A percentile compares a stretch with the other conserved stretches of the same genome.
Conservation (phyloP, 2,329 filamentous ascomycete genomes). For the Colletotrichum plurivorum region DNA sequence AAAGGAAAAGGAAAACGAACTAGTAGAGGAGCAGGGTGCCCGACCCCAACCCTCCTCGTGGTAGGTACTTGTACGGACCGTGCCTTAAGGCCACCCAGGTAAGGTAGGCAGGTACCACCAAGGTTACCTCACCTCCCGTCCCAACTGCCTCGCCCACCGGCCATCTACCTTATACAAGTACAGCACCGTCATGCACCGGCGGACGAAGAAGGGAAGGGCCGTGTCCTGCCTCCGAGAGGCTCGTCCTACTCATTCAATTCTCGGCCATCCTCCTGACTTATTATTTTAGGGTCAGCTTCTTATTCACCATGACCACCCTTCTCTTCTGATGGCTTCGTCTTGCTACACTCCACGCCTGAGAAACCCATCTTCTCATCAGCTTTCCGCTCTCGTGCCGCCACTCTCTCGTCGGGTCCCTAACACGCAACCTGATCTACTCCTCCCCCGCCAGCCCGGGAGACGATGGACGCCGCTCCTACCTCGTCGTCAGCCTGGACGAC, state of each 20-base stretch:
- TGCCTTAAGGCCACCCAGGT: too few species aligned
- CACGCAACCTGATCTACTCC: neutral
- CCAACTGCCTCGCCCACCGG: constrained; percentile 1
- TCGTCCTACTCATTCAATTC: constrained; percentile 3
- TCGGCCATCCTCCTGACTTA: constrained; percentile 17
- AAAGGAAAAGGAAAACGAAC: neutral
- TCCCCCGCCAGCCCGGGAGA: neutral
- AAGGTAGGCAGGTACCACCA: too few species aligned
- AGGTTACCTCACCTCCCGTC: neutral
- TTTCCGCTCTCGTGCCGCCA: neutral
- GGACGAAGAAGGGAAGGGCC: constrained; percentile 31
- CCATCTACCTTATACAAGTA: neutral
- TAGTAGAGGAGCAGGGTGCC: constrained; percentile 2
- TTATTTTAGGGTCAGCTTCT: constrained; percentile 10
- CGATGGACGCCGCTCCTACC: constrained; percentile 2
- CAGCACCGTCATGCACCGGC: constrained; percentile 30
- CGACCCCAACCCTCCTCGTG: neutral
- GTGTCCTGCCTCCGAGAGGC: constrained; percentile 17
- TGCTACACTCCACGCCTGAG: neutral
- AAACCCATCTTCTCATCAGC: neutral
- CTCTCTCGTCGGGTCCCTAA: neutral
- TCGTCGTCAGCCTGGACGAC: constrained; percentile 20
- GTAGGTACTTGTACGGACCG: neutral
- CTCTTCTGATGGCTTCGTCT: neutral
- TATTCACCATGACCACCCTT: constrained; percentile 5